These are phyloP conservation scores for Gastrolobium villosum DNA, from an alignment of 306 rosid genomes.

Conservation along the genomic window DNA sequence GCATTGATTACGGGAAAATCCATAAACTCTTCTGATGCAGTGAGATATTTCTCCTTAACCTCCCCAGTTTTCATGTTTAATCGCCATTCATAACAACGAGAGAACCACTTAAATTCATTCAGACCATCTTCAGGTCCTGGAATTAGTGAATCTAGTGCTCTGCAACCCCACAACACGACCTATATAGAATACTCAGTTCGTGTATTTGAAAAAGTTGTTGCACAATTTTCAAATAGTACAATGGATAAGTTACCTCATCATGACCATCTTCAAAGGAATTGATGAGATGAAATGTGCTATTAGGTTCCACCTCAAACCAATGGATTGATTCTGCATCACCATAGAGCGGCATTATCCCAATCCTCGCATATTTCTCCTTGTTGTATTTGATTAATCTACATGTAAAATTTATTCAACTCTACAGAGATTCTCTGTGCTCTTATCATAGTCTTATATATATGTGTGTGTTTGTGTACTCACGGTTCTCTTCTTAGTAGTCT, in stretches of 20 bases:
- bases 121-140: slow-evolving; percentile 61
- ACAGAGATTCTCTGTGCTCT: neutral
- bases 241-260: slow-evolving; percentile 59
- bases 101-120: slow-evolving; percentile 48
- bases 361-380: slow-evolving; percentile 66
- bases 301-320: slow-evolving; percentile 79
- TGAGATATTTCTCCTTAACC: slow-evolving; percentile 60
- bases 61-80: slow-evolving; percentile 67
- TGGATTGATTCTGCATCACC: slow-evolving; percentile 65
- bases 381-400: slow-evolving; percentile 63
- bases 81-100: slow-evolving; percentile 73
- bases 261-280: slow-evolving; percentile 72
- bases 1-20: slow-evolving; percentile 78
- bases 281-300: slow-evolving; percentile 72
- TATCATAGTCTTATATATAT: neutral
- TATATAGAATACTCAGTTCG: slow-evolving; percentile 38
- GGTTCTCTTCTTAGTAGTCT: slow-evolving; percentile 67
- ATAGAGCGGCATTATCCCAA: slow-evolving; percentile 82
- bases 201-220: neutral
- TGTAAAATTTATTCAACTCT: neutral
- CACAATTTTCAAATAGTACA: neutral
- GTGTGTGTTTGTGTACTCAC: slow-evolving; percentile 54
- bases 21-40: slow-evolving; percentile 48
- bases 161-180: slow-evolving; percentile 85
- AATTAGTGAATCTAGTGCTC: slow-evolving; percentile 69